A percentile compares a stretch with the other conserved stretches of the same genome.
These are phyloP conservation scores for Cutaneotrichosporon dermatis DNA, from an alignment of 1,284 basidiomycete species.

Conservation along the genomic window DNA sequence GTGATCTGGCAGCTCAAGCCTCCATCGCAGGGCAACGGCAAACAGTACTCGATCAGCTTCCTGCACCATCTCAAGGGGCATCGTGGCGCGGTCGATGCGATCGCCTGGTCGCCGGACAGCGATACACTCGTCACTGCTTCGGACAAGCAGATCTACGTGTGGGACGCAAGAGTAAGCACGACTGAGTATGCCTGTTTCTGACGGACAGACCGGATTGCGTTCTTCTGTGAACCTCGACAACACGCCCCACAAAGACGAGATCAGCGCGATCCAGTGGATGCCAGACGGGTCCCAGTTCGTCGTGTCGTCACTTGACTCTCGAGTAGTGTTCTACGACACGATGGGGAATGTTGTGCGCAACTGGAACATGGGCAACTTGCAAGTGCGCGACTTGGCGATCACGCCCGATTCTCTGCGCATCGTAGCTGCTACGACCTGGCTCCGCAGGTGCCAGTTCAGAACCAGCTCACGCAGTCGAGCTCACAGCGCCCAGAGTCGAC, in stretches of 20 bases:
- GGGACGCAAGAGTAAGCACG: conserved; percentile 69
- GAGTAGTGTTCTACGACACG: conserved; percentile 69
- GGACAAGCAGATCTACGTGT: conserved; percentile 74
- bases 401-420: conserved; percentile 79
- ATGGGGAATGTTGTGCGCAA: conserved; percentile 62
- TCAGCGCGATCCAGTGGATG: conserved; percentile 82
- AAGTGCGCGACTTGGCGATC: conserved; percentile 80
- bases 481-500: conserved; percentile 23
- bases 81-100: conserved; percentile 65
- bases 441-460: conserved; percentile 47
- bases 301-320: conserved; percentile 82
- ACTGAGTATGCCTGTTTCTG: not conserved
- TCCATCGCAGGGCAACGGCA: conserved; percentile 18
- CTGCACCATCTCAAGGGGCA: conserved; percentile 60
- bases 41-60: conserved; percentile 27
- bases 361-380: conserved; percentile 72
- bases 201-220: conserved; percentile 29
- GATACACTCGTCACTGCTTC: conserved; percentile 72
- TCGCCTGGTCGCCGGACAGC: conserved; percentile 89
- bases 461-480: conserved; percentile 37
- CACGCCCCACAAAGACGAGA: conserved; percentile 66
- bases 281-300: conserved; percentile 85
- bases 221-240: conserved; percentile 15
- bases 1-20: conserved; percentile 80
- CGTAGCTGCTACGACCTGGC: conserved; percentile 69